Conservation (phyloP, 306 rosid species). For the Cicer chorassanicum region DNA sequence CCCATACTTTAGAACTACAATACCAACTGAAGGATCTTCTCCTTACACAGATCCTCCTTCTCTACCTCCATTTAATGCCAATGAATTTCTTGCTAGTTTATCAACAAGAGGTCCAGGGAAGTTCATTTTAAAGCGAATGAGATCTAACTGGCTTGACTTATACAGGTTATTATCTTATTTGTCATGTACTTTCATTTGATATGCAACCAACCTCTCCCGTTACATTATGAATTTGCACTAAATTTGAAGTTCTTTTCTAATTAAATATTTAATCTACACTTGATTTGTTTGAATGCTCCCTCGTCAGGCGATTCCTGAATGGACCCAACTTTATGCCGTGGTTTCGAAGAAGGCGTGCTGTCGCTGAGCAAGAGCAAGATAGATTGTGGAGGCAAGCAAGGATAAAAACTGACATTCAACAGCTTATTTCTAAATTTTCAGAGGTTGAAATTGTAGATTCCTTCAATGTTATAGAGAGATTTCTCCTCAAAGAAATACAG, state of each 20-base stretch:
- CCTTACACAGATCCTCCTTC: constrained; percentile 80
- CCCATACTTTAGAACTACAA: constrained; percentile 77
- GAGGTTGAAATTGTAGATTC: constrained; percentile 84
- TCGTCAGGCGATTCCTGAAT: constrained; percentile 73
- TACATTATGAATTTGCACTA: not conserved
- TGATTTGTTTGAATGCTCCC: constrained; percentile 36
- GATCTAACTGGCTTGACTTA: constrained; percentile 86
- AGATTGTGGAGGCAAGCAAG: constrained; percentile 88
- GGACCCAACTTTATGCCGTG: constrained; percentile 90
- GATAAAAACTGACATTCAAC: constrained; percentile 69
- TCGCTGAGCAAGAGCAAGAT: constrained; percentile 83
- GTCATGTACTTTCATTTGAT: constrained; percentile 24
- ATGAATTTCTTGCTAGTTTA: constrained; percentile 75
- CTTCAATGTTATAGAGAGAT: constrained; percentile 75
- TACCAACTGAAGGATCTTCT: constrained; percentile 80
- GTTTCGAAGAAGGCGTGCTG: constrained; percentile 80
- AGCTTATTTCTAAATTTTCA: constrained; percentile 64
- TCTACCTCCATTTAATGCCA: constrained; percentile 65
- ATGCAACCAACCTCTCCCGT: constrained; percentile 1
- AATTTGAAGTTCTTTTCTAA: constrained; percentile 21
- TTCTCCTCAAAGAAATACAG: constrained; percentile 73
- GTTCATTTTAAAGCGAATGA: constrained; percentile 85
- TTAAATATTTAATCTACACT: constrained; percentile 28
- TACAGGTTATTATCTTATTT: constrained; percentile 58
- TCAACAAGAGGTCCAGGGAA: constrained; percentile 90